Percentiles rank a stretch among this genome's conserved stretches.
Conservation (phyloP, 1,284 basidiomycete genomes). For the Rhodotorula sp. region DNA sequence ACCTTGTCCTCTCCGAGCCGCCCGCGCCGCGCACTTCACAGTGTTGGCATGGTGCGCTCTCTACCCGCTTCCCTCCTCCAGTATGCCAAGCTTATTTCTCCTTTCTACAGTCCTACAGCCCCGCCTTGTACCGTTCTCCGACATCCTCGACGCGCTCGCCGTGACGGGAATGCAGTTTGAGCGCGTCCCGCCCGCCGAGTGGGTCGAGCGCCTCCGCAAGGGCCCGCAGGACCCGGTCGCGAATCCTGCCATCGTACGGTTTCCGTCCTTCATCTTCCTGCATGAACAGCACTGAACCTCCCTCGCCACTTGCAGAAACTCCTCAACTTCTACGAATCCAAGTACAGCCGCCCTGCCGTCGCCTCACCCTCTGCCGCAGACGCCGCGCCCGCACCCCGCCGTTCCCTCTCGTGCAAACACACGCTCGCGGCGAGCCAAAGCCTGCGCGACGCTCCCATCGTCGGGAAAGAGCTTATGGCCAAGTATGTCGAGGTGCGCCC, state of each 20-base stretch:
- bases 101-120: slow-evolving; percentile 37
- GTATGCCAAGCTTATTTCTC: slow-evolving; percentile 3
- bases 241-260: slow-evolving; percentile 32
- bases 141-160: slow-evolving; percentile 65
- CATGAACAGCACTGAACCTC: too few species aligned
- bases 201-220: slow-evolving; percentile 57
- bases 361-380: not conserved
- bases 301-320: too few species aligned
- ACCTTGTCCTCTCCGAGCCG: slow-evolving; percentile 53
- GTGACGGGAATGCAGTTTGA: slow-evolving; percentile 70
- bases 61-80: slow-evolving; percentile 1
- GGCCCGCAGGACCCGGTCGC: slow-evolving; percentile 18
- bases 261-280: too few species aligned
- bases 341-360: slow-evolving; percentile 3
- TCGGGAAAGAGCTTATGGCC: slow-evolving; percentile 12
- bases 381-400: slow-evolving; percentile 4
- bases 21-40: slow-evolving; percentile 55
- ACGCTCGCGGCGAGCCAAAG: slow-evolving; percentile 17
- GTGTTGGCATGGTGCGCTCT: slow-evolving; percentile 54
- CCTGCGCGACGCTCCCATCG: slow-evolving; percentile 7
- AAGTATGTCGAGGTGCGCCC: slow-evolving; percentile 8
- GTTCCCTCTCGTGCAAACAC: not conserved
- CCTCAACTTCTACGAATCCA: slow-evolving; percentile 20
- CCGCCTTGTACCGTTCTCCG: slow-evolving; percentile 53
- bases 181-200: slow-evolving; percentile 64